A percentile compares a stretch with the other conserved stretches of the same genome.
phyloP scores from a whole-genome alignment of 352 stramenopile species.

The Phytophthora tentaculata region DNA sequence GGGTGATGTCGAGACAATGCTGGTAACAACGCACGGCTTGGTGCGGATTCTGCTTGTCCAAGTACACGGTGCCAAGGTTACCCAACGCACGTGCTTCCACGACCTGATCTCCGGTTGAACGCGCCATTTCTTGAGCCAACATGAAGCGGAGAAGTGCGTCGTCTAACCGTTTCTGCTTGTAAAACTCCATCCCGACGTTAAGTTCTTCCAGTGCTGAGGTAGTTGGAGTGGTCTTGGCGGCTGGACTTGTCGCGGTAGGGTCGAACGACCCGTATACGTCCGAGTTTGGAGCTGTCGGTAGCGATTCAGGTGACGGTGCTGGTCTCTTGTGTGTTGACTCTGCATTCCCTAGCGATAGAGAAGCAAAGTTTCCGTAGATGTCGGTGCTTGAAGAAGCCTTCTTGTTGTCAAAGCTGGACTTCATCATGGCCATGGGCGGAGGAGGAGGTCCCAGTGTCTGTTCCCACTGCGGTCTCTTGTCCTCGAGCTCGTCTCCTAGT shows the following conservation, averaged over 20 bases:
- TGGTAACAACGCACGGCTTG: conserved; percentile 81
- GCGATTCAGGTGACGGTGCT: conserved; percentile 2
- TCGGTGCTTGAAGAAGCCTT: conserved; percentile 6
- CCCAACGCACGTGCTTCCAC: conserved; percentile 78
- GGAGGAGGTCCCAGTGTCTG: conserved; percentile 32
- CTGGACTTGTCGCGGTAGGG: neutral
- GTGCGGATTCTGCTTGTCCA: conserved; percentile 72
- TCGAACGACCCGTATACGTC: conserved; percentile 39
- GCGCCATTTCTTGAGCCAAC: conserved; percentile 62
- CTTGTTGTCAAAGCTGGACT: conserved; percentile 15
- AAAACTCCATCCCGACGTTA: conserved; percentile 79
- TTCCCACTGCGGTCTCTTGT: conserved; percentile 23
- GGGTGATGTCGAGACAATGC: conserved; percentile 78
- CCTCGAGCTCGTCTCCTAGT: conserved; percentile 17
- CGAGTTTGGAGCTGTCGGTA: conserved; percentile 20
- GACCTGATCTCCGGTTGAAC: conserved; percentile 50
- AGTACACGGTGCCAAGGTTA: conserved; percentile 79
- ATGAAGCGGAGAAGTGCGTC: conserved; percentile 72
- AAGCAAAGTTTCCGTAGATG: conserved; percentile 48
- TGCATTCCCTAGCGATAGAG: conserved; percentile 24
- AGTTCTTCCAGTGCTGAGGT: conserved; percentile 69
- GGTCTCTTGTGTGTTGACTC: neutral
- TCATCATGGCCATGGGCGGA: conserved; percentile 12
- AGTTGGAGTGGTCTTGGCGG: conserved; percentile 17
- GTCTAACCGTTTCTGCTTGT: conserved; percentile 71